Evolutionary conservation across 352 stramenopile species (phyloP).

Genomic region (Globisporangium sylvaticum): DNA sequence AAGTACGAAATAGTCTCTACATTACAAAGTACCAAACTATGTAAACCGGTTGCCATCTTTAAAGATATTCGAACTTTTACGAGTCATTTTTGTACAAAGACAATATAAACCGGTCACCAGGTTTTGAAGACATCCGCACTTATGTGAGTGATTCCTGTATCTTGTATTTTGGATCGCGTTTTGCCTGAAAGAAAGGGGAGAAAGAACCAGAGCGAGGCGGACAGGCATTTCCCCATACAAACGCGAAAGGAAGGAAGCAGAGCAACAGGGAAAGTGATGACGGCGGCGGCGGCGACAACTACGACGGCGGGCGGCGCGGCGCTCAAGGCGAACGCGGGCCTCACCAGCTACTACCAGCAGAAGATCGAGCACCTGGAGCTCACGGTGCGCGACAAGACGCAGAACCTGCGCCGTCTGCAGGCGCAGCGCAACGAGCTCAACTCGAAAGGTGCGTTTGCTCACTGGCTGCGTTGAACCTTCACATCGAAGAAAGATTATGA

Average conservation of each 20-base stretch:
- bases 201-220: background rate
- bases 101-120: background rate
- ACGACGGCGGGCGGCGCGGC: slow-evolving; percentile 23
- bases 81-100: background rate
- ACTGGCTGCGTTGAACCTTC: background rate
- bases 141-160: background rate
- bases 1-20: background rate
- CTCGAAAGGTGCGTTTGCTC: slow-evolving; percentile 84
- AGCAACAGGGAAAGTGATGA: slow-evolving; percentile 19
- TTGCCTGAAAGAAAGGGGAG: background rate
- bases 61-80: background rate
- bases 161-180: slow-evolving; percentile 3
- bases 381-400: slow-evolving; percentile 91
- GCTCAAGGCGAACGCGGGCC: slow-evolving; percentile 36
- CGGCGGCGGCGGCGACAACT: slow-evolving; percentile 42
- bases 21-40: background rate
- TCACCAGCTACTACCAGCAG: slow-evolving; percentile 92
- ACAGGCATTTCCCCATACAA: background rate
- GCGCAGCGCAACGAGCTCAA: slow-evolving; percentile 99
- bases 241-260: background rate
- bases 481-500: background rate
- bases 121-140: background rate
- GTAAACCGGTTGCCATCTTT: background rate
- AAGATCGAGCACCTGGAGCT: slow-evolving; percentile 96
- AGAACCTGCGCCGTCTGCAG: slow-evolving; percentile 97